phyloP scores from a whole-genome alignment of 2,329 filamentous ascomycete species.

The Juglanconis oblonga region DNA sequence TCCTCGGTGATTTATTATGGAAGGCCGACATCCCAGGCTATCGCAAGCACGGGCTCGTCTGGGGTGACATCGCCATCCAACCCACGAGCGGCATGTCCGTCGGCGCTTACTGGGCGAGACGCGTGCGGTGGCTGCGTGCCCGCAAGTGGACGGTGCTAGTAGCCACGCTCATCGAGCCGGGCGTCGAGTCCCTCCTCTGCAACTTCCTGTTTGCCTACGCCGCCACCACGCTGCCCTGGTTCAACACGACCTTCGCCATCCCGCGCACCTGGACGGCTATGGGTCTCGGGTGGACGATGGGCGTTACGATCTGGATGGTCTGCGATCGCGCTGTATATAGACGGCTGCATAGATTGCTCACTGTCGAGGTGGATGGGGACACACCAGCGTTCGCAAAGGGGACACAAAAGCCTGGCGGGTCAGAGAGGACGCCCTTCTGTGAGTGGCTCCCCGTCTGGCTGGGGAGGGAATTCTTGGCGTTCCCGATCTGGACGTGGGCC shows the following conservation, averaged over 20 bases:
- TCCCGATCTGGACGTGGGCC: slow-evolving; percentile 89
- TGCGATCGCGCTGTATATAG: slow-evolving; percentile 73
- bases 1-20: slow-evolving; percentile 93
- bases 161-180: slow-evolving; percentile 89
- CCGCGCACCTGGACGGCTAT: slow-evolving; percentile 68
- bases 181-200: slow-evolving; percentile 84
- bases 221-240: slow-evolving; percentile 68
- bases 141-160: slow-evolving; percentile 89
- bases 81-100: slow-evolving; percentile 82
- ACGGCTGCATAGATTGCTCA: slow-evolving; percentile 69
- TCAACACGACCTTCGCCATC: slow-evolving; percentile 49
- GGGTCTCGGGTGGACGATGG: slow-evolving; percentile 60
- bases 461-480: slow-evolving; percentile 74
- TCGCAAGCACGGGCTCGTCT: slow-evolving; percentile 78
- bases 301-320: slow-evolving; percentile 67
- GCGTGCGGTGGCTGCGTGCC: slow-evolving; percentile 87
- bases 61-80: slow-evolving; percentile 85
- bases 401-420: slow-evolving; percentile 32
- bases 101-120: slow-evolving; percentile 71
- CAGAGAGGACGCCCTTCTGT: slow-evolving; percentile 53
- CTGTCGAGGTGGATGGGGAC: slow-evolving; percentile 66
- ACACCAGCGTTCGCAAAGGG: slow-evolving; percentile 72
- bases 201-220: slow-evolving; percentile 78
- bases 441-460: slow-evolving; percentile 84
- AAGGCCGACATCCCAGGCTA: slow-evolving; percentile 61